Conservation (phyloP, 139 green algal species). For the Penium margaritaceum region DNA sequence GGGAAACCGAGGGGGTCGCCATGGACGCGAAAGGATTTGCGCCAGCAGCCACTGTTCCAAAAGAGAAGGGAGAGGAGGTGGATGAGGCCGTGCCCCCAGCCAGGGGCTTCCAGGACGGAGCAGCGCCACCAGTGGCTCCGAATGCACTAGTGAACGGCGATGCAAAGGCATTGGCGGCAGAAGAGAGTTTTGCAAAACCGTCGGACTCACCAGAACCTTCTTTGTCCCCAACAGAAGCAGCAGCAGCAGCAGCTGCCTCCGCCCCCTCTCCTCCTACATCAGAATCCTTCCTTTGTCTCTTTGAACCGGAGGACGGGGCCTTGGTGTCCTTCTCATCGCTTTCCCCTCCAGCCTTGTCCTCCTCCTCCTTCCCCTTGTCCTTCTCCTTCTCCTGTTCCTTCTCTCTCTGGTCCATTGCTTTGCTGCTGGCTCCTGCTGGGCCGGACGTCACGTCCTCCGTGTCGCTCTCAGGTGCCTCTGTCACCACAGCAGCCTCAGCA, state of each 20-base stretch:
- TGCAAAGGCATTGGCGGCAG: background rate
- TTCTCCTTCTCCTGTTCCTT: constrained; percentile 3
- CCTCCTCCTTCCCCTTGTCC: constrained; percentile 19
- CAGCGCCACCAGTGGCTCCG: background rate
- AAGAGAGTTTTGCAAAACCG: background rate
- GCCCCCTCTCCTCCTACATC: background rate
- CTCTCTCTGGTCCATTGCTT: background rate
- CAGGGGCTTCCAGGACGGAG: no score
- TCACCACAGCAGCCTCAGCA: background rate
- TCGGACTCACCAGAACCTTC: background rate
- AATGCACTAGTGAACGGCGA: constrained; percentile 1
- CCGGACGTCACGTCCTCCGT: no score
- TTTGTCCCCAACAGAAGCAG: background rate
- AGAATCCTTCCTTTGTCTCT: no score
- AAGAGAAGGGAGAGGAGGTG: background rate
- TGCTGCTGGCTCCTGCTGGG: no score
- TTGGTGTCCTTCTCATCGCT: constrained; percentile 3
- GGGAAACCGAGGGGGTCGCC: constrained; percentile 10
- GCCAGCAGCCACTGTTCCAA: background rate
- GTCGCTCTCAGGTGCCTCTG: background rate
- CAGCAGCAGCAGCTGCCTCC: background rate
- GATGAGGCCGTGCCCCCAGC: no score
- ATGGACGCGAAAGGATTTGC: background rate
- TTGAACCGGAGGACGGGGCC: no score
- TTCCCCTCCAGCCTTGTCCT: background rate